A percentile compares a stretch with the other conserved stretches of the same genome.
Conservation (phyloP, 768 basidiomycete genomes). For the Favolaschia claudopus region DNA sequence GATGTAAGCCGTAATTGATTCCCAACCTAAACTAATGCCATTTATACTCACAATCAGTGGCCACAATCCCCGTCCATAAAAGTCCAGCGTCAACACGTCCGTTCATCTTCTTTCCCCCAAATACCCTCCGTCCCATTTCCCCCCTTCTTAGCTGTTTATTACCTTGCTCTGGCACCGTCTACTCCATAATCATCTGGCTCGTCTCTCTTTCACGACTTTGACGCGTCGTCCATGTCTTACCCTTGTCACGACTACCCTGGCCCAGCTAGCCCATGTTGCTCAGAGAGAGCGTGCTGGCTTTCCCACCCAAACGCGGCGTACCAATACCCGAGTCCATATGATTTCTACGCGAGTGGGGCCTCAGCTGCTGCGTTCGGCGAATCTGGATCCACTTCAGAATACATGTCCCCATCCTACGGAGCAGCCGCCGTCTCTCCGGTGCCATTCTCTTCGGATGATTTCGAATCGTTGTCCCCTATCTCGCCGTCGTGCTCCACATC, state of each 20-base stretch:
- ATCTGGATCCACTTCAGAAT: conserved; percentile 10
- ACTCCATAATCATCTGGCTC: too few species aligned
- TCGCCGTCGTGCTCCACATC: conserved; percentile 19
- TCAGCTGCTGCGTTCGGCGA: conserved; percentile 2
- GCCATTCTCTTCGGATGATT: conserved; percentile 11
- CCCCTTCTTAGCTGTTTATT: neutral
- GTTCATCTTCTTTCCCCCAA: conserved; percentile 4
- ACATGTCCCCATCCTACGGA: conserved; percentile 11
- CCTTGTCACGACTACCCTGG: conserved; percentile 6
- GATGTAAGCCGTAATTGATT: neutral
- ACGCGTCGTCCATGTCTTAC: conserved; percentile 16
- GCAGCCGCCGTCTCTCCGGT: conserved; percentile 17
- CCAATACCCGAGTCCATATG: conserved; percentile 6
- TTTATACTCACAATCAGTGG: conserved; percentile 15
- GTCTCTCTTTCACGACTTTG: neutral
- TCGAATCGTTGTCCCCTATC: conserved; percentile 1
- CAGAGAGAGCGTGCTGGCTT: conserved; percentile 5
- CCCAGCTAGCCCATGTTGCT: conserved; percentile 5
- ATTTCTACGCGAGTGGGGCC: conserved; percentile 11
- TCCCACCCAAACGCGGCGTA: conserved; percentile 8
- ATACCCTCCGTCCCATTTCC: neutral
- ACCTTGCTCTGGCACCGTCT: neutral
- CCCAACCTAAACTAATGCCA: conserved; percentile 5
- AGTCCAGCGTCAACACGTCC: conserved; percentile 6
- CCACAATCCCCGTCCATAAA: conserved; percentile 12